Conservation (phyloP, 176 grass and related monocot genomes). For the Thinopyrum elongatum region DNA sequence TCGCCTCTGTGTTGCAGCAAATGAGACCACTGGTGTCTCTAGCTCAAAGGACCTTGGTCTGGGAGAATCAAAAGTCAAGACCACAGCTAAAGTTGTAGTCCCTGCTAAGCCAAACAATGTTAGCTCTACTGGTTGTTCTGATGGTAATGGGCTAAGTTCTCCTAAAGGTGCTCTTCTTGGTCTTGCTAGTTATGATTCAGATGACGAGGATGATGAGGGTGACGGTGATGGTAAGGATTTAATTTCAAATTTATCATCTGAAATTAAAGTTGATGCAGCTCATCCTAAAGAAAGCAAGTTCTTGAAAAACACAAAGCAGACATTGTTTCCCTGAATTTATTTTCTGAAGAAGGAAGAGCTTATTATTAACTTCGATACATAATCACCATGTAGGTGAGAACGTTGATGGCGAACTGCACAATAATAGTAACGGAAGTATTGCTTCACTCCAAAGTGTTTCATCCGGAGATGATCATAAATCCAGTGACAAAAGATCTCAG, state of each 20-base stretch:
- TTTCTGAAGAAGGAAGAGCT: background rate
- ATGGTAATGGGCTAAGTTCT: constrained; percentile 34
- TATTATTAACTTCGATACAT: constrained; percentile 12
- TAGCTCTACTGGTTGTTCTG: constrained; percentile 21
- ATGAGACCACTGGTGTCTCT: constrained; percentile 34
- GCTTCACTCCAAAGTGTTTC: constrained; percentile 3
- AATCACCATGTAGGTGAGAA: constrained; percentile 27
- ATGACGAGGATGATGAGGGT: constrained; percentile 52
- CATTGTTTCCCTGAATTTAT: constrained; percentile 23
- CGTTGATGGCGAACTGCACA: constrained; percentile 6
- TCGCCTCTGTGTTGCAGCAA: constrained; percentile 51
- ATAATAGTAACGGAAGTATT: constrained; percentile 11
- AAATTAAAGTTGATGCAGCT: constrained; percentile 33
- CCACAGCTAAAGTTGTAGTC: constrained; percentile 39
- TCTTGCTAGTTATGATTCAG: constrained; percentile 94
- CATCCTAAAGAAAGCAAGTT: constrained; percentile 35
- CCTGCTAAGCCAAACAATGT: constrained; percentile 39
- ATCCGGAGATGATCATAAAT: constrained; percentile 21
- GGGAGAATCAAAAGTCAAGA: constrained; percentile 42
- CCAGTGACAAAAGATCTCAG: background rate
- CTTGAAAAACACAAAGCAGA: constrained; percentile 4
- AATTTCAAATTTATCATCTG: constrained; percentile 26
- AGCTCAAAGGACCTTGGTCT: constrained; percentile 38
- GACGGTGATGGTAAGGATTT: constrained; percentile 31
- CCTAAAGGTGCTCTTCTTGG: constrained; percentile 77